Conservation (phyloP, 768 basidiomycete species). For the Hypsizygus marmoreus region DNA sequence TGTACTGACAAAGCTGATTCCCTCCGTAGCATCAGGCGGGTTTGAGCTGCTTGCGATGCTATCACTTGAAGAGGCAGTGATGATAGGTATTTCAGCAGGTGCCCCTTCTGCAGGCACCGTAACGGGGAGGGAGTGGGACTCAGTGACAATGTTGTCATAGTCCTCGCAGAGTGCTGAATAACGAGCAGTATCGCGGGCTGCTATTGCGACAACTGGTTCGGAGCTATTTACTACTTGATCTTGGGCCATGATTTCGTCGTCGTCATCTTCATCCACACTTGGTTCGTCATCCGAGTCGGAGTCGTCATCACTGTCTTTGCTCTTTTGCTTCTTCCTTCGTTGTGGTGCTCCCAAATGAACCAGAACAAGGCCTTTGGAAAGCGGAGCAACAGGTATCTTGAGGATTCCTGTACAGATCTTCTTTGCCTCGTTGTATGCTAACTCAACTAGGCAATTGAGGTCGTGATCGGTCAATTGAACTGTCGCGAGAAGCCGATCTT, state of each 20-base stretch:
- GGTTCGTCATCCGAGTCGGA: background rate
- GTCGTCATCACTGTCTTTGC: background rate
- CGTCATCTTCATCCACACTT: too few species aligned
- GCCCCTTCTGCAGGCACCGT: too few species aligned
- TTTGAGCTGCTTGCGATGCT: background rate
- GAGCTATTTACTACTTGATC: background rate
- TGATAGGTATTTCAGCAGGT: background rate
- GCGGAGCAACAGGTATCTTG: background rate
- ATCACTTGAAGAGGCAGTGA: too few species aligned
- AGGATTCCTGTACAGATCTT: conserved; percentile 1
- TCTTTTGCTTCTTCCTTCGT: background rate
- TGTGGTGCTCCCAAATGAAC: background rate
- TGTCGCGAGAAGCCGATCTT: too few species aligned
- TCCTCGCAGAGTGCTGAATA: conserved; percentile 17
- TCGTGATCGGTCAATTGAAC: background rate
- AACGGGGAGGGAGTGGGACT: too few species aligned
- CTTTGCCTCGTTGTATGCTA: background rate
- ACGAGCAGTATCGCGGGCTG: conserved; percentile 12
- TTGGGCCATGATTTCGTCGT: background rate
- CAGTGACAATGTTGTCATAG: too few species aligned
- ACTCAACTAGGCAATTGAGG: background rate
- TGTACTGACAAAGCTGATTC: background rate
- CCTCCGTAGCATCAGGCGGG: background rate
- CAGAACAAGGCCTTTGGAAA: background rate
- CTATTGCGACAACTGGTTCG: background rate